A percentile compares a stretch with the other conserved stretches of the same genome.
Conservation (phyloP, 257 asterid species). For the Solanum arcanum region DNA sequence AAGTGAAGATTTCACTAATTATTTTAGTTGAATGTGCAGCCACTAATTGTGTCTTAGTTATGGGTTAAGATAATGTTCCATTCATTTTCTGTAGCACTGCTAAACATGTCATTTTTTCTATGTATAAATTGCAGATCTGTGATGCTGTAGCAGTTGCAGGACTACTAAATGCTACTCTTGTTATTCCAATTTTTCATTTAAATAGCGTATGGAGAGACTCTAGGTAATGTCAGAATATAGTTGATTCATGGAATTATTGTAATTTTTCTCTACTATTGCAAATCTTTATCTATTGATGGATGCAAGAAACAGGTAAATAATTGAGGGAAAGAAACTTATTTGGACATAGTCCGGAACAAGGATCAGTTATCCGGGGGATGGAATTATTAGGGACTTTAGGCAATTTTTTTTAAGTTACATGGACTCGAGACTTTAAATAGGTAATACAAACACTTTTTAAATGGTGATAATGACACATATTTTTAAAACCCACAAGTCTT, state of each 20-base stretch:
- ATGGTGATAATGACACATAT: background rate
- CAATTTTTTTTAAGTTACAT: background rate
- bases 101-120: background rate
- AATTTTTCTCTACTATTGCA: background rate
- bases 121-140: conserved; percentile 62
- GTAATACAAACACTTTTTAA: background rate
- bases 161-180: conserved; percentile 93
- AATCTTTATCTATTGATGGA: background rate
- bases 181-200: conserved; percentile 92
- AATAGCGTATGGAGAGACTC: conserved; percentile 98
- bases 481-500: background rate
- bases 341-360: background rate
- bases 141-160: conserved; percentile 99
- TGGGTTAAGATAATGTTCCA: background rate
- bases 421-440: background rate
- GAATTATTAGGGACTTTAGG: background rate
- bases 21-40: background rate
- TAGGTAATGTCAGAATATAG: conserved; percentile 38
- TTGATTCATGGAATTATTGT: background rate
- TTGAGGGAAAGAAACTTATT: background rate
- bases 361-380: background rate
- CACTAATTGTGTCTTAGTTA: background rate
- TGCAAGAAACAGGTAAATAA: background rate
- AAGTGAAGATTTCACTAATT: background rate
- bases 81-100: background rate